Evolutionary conservation across 495 filamentous ascomycete genomes (phyloP).

Genomic region (Tuber borchii): DNA sequence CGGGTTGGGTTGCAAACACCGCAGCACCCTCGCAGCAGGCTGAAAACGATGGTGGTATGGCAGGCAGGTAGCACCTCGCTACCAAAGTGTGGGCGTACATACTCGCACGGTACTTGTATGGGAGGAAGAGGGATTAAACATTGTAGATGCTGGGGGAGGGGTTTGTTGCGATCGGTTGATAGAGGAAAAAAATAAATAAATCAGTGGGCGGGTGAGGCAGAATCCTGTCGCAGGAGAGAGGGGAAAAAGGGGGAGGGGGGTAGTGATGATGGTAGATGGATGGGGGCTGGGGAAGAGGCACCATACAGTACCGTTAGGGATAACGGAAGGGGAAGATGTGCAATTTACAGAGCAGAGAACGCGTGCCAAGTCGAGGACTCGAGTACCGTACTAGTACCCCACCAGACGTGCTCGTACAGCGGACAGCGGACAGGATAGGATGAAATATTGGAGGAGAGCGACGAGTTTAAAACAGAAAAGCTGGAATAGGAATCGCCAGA

Average conservation of each 20-base stretch:
- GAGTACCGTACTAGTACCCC: not conserved
- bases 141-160: not conserved
- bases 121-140: conserved; percentile 25
- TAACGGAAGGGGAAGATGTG: conserved; percentile 15
- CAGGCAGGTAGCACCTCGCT: conserved; percentile 25
- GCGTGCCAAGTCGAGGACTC: not conserved
- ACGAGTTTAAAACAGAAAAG: not conserved
- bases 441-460: conserved; percentile 10
- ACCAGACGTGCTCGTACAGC: not conserved
- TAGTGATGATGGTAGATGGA: conserved; percentile 24
- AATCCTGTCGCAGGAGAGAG: not conserved
- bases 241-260: conserved; percentile 3
- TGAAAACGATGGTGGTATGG: conserved; percentile 20
- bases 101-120: conserved; percentile 27
- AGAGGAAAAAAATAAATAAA: not conserved
- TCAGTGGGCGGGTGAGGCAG: not conserved
- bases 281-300: conserved; percentile 15
- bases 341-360: conserved; percentile 1
- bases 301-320: conserved; percentile 14
- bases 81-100: conserved; percentile 22
- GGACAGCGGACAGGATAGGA: not conserved
- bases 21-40: not conserved
- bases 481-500: not conserved
- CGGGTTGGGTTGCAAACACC: not conserved
- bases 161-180: not conserved